Conservation (phyloP, 306 rosid species). For the Cucumis melo region DNA sequence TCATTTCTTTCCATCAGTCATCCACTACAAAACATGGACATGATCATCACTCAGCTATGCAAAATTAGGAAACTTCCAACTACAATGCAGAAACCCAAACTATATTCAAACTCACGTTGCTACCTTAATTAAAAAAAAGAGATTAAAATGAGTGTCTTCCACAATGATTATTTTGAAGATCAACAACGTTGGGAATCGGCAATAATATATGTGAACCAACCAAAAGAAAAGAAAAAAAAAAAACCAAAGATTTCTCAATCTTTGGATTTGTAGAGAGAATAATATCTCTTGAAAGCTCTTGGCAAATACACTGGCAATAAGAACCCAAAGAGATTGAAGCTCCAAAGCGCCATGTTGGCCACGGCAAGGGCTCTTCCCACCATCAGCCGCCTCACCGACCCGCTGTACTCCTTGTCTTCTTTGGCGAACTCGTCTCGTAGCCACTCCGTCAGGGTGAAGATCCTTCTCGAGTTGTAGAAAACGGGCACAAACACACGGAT, state of each 20-base stretch:
- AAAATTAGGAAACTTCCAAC: not conserved
- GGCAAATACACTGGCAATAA: constrained; percentile 87
- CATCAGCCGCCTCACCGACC: constrained; percentile 32
- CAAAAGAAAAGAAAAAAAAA: too few species aligned
- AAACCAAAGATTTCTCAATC: not conserved
- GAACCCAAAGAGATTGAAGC: constrained; percentile 83
- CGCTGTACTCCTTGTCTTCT: constrained; percentile 21
- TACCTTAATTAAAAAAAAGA: not conserved
- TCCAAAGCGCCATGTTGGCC: constrained; percentile 79
- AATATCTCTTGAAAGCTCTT: constrained; percentile 57
- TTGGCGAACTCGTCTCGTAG: constrained; percentile 53
- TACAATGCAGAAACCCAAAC: not conserved
- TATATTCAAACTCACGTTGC: not conserved
- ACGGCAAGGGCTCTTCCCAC: constrained; percentile 66
- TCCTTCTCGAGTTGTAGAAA: constrained; percentile 55
- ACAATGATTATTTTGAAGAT: not conserved
- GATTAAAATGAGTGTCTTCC: not conserved
- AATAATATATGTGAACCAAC: not conserved
- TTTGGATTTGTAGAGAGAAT: constrained; percentile 26
- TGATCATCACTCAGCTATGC: too few species aligned
- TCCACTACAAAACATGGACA: too few species aligned
- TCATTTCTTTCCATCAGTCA: too few species aligned
- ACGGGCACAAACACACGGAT: constrained; percentile 77
- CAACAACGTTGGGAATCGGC: not conserved
- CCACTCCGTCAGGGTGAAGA: constrained; percentile 65